A percentile compares a stretch with the other conserved stretches of the same genome.
phyloP scores from a whole-genome alignment of 2,329 filamentous ascomycete genomes.

The Trichoderma gracile region DNA sequence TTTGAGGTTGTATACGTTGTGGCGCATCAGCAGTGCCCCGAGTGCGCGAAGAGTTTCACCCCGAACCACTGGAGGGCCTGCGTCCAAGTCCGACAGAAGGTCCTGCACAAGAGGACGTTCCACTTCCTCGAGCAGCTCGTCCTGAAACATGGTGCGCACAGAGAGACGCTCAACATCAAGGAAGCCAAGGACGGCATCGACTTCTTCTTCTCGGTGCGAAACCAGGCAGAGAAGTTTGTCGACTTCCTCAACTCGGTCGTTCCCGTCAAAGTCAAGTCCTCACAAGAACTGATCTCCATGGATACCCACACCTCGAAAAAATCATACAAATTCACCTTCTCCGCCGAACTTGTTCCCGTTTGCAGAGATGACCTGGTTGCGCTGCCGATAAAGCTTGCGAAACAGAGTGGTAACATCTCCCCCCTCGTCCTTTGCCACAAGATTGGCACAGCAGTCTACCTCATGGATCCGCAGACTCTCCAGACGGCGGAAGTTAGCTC shows the following conservation, averaged over 20 bases:
- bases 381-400: constrained; percentile 84
- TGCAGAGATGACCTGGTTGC: constrained; percentile 98
- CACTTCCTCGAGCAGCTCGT: constrained; percentile 86
- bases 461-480: constrained; percentile 87
- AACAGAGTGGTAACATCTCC: constrained; percentile 81
- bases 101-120: constrained; percentile 83
- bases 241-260: constrained; percentile 85
- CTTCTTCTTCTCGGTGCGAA: constrained; percentile 88
- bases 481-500: constrained; percentile 85
- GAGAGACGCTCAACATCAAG: constrained; percentile 96
- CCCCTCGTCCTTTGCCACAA: constrained; percentile 84
- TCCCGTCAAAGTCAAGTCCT: constrained; percentile 75
- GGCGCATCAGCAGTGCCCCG: constrained; percentile 88
- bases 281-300: constrained; percentile 84
- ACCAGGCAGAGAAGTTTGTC: constrained; percentile 88
- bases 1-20: constrained; percentile 95
- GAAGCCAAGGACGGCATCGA: constrained; percentile 95
- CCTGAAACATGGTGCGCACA: constrained; percentile 87
- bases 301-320: constrained; percentile 88
- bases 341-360: constrained; percentile 85
- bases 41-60: constrained; percentile 94
- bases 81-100: constrained; percentile 95
- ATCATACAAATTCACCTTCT: constrained; percentile 93
- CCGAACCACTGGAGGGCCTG: constrained; percentile 92
- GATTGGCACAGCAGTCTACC: constrained; percentile 84